Evolutionary conservation across 2,329 filamentous ascomycete species (phyloP).

Genomic region (Alternaria viburni): DNA sequence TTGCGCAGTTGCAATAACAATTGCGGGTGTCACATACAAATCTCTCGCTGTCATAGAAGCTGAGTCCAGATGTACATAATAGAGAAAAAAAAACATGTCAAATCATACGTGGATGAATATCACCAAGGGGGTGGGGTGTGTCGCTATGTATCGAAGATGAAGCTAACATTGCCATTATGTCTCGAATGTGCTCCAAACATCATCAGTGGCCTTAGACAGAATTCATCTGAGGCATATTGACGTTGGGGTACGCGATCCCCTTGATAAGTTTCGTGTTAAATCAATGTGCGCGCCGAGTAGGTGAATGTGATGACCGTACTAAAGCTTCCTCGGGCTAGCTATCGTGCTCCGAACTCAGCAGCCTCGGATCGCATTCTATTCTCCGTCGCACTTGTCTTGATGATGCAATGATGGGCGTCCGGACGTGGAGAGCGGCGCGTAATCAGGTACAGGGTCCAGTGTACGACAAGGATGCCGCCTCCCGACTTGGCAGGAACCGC

Average conservation of each 20-base stretch:
- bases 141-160: neutral
- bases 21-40: neutral
- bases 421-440: neutral
- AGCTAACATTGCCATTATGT: neutral
- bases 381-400: neutral
- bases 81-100: neutral
- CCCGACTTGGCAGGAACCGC: slow-evolving; percentile 15
- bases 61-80: neutral
- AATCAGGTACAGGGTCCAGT: slow-evolving; percentile 8
- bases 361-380: neutral
- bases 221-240: neutral
- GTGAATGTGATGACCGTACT: neutral
- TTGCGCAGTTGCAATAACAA: neutral
- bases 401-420: neutral
- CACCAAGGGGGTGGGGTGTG: neutral
- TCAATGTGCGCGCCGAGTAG: neutral
- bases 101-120: neutral
- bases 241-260: neutral
- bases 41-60: neutral
- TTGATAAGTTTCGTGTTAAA: neutral
- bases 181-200: neutral
- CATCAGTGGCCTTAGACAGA: neutral
- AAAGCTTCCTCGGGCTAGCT: neutral
- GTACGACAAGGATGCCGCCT: neutral
- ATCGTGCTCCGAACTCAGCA: neutral